Base-by-base conservation (phyloP, 1,139 yeast genomes). In the Kazachstania sp. region DNA sequence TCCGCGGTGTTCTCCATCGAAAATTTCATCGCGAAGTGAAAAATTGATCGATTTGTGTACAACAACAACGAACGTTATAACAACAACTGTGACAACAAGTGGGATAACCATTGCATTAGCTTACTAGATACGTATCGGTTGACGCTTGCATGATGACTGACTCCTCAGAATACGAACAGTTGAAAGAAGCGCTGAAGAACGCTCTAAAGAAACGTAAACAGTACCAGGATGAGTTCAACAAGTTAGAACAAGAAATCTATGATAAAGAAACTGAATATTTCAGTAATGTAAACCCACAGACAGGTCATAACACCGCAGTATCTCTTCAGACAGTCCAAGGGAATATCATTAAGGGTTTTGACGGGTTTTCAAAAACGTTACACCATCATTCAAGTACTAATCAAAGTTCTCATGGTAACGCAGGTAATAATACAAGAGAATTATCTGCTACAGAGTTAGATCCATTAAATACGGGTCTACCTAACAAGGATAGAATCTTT, bases 301-400 rank as follows among this genome's bases (percentile, higher is more conserved):
- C 30, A 11, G 39, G 39, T 12, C 36, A 32, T 15, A 16, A 15
- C 11, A 13, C 18, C 15, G 18, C 11, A 4, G 18, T 15, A 4
- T 32, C 36, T 4, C 11, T 15, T 5, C 36, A 13, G 9, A 37
- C 39, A 1, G 20, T 18, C 4, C 41, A 38, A 49, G 96, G 95
- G 0, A 87, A 87, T 62, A 83, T 92, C 32, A 85, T 88, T 32
- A 83, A 84, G 55, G 97, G 97, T 0, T 90, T 88, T 61, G 97
- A 90, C 49, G 83, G 80, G 58, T 85, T 86, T 62, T 73, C 82
- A 46, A 86, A 85, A 60, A 49, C 57, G 7, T 51, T 53, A 51
- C 52, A 69, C 64, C 43, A 69, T 69, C 28, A 23, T 23, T 7
- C 9, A 7, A 23, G 28, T 23, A 23, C 28, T 7, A 23, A 23